Conservation (phyloP, 805 yeast species). For the Alloascoidea africana region DNA sequence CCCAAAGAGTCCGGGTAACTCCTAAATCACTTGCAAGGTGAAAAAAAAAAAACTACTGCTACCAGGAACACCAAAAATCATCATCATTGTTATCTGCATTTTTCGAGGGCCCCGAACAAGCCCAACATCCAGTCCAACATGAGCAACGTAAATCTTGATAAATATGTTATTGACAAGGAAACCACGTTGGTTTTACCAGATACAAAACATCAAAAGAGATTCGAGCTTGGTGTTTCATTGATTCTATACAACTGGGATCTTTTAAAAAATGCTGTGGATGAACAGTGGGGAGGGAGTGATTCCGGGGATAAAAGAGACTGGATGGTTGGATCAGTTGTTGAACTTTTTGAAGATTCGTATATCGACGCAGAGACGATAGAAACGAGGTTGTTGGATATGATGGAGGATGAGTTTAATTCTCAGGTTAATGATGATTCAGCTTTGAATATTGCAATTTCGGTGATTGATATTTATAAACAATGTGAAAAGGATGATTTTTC, state of each 20-base stretch:
- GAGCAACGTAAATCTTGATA: conserved; percentile 1
- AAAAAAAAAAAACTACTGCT: no score
- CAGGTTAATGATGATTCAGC: conserved; percentile 85
- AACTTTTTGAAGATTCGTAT: conserved; percentile 48
- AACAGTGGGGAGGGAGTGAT: conserved; percentile 92
- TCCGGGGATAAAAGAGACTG: conserved; percentile 89
- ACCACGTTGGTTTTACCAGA: conserved; percentile 16
- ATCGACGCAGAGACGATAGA: conserved; percentile 74
- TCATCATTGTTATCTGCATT: no score
- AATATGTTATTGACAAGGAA: conserved; percentile 4
- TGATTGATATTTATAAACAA: conserved; percentile 52
- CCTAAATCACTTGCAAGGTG: no score
- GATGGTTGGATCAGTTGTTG: conserved; percentile 74
- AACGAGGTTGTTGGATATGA: conserved; percentile 71
- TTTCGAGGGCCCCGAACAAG: no score
- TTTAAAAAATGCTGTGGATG: conserved; percentile 74
- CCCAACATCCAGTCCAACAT: no score
- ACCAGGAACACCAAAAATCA: no score
- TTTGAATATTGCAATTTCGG: conserved; percentile 48
- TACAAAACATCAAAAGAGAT: conserved; percentile 63
- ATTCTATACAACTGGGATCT: conserved; percentile 85
- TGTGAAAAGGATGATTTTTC: conserved; percentile 37
- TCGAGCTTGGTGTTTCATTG: conserved; percentile 90
- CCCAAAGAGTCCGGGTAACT: no score
- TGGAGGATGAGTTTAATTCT: conserved; percentile 91